phyloP scores from a whole-genome alignment of 176 grass and related monocot genomes.

The Bromus sterilis region DNA sequence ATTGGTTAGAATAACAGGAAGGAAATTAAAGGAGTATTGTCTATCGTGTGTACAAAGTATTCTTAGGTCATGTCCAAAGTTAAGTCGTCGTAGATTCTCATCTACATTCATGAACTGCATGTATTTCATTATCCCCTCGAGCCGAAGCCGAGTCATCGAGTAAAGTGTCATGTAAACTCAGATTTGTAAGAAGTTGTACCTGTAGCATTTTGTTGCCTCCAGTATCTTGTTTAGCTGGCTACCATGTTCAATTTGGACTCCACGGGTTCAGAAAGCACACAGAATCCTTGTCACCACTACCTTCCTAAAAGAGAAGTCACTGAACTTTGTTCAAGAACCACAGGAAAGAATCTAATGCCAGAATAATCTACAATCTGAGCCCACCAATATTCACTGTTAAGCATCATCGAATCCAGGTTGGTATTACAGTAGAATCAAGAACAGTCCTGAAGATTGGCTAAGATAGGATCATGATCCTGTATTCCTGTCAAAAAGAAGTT shows the following conservation, averaged over 20 bases:
- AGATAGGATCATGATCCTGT: neutral
- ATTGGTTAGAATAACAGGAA: constrained; percentile 44
- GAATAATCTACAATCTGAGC: constrained; percentile 13
- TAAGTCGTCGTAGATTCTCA: constrained; percentile 13
- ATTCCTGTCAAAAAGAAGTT: neutral
- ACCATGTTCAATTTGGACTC: neutral
- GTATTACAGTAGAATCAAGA: constrained; percentile 14
- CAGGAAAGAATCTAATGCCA: constrained; percentile 21
- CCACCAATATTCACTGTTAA: constrained; percentile 24
- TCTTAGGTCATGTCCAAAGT: constrained; percentile 23
- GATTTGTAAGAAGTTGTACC: neutral
- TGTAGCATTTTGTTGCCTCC: neutral
- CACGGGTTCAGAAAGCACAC: neutral
- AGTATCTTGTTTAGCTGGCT: neutral
- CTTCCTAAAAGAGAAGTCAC: constrained; percentile 11
- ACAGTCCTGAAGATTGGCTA: neutral
- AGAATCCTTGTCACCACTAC: neutral
- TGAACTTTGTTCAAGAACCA: constrained; percentile 20
- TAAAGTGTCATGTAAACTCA: constrained; percentile 7
- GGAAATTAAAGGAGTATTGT: neutral
- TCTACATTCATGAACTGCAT: constrained; percentile 20
- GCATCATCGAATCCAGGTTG: neutral
- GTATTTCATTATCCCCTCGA: constrained; percentile 3
- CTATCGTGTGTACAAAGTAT: constrained; percentile 3
- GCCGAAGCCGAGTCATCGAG: constrained; percentile 12